phyloP scores from a whole-genome alignment of 1,284 basidiomycete species.

The Wallemia mellicola region DNA sequence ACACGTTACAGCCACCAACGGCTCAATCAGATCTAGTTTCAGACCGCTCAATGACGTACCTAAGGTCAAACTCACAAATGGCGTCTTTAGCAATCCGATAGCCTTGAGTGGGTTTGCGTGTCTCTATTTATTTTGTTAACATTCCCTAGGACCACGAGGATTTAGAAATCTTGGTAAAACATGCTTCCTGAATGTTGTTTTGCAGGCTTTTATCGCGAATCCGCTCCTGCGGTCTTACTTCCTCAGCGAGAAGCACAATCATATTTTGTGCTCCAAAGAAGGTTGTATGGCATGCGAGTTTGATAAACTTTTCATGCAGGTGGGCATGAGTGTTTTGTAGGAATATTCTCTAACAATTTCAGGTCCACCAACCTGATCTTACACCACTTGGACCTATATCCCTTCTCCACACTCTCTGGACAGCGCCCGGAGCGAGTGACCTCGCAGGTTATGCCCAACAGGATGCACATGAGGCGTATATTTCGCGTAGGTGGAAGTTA shows the following conservation, averaged over 20 bases:
- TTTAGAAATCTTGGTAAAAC: conserved; percentile 79
- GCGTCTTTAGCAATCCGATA: neutral
- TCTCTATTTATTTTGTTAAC: neutral
- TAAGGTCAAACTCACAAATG: neutral
- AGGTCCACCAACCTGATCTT: conserved; percentile 43
- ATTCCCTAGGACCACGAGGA: conserved; percentile 36
- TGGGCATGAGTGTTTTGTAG: conserved; percentile 13
- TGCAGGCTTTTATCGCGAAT: conserved; percentile 80
- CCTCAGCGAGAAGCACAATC: conserved; percentile 55
- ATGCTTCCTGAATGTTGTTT: conserved; percentile 73
- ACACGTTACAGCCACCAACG: neutral
- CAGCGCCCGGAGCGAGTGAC: conserved; percentile 31
- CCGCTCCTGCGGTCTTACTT: conserved; percentile 72
- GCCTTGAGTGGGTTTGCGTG: neutral
- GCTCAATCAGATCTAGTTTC: neutral
- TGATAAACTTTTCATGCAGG: conserved; percentile 69
- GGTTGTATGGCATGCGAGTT: conserved; percentile 80
- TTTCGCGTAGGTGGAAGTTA: conserved; percentile 1
- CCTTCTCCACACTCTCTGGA: conserved; percentile 66
- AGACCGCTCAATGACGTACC: neutral
- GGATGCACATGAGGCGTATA: conserved; percentile 47
- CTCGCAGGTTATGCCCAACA: conserved; percentile 77
- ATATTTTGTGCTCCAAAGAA: conserved; percentile 32
- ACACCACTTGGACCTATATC: conserved; percentile 50
- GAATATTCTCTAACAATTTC: conserved; percentile 2